Base-by-base conservation (phyloP, 192 early-diverging fungal genomes). In the Podila clonocystis region DNA sequence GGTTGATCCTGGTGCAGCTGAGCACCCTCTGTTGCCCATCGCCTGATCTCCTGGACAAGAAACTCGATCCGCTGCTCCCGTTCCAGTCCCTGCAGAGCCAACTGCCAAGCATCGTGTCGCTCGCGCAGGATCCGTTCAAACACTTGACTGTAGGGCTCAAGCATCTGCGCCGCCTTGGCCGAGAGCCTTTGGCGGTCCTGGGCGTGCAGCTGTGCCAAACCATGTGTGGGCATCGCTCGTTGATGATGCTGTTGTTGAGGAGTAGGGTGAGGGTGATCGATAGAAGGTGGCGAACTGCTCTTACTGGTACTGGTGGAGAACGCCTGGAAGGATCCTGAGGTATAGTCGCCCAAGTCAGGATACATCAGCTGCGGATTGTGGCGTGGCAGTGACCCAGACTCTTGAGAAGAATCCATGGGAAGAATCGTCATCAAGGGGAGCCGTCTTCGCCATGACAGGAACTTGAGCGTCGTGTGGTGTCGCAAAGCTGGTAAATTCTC, bases 11-110 rank as follows among this genome's bases (percentile, higher is more conserved):
- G 19, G 9, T 24, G 52, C 26, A 9, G 22, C 5, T 12, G 49
- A 29, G 12, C 9, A 62, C 34, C 62, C 11, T 62, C 52, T 3
- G 29, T 61, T 1, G 74, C 74, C 74, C 74, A 76, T 2, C 74
- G 74, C 17, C 38, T 69, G 6, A 76, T 28, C 48, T 76, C 74
- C 26, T 70, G 62, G 9, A 76, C 58, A 17, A 76, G 62, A 55
- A 76, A 76, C 33, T 76, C 67, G 34, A 76, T 70, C 45, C 74
- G 49, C 30, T 70, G 74, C 48, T 76, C 74, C 20, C 74, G 74
- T 26, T 76, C 74, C 24, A 76, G 55, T 12, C 68, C 74, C 34
- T 58, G 38, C 0, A 76, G 63, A 0, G 74, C 74, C 9, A 26
- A n/a, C 24, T 22, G 41, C 74, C 74, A 76, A 2, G 67, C 67